These are phyloP conservation scores for Penicillium sp. DNA, from an alignment of 2,329 filamentous ascomycete species.

Conservation along the genomic window DNA sequence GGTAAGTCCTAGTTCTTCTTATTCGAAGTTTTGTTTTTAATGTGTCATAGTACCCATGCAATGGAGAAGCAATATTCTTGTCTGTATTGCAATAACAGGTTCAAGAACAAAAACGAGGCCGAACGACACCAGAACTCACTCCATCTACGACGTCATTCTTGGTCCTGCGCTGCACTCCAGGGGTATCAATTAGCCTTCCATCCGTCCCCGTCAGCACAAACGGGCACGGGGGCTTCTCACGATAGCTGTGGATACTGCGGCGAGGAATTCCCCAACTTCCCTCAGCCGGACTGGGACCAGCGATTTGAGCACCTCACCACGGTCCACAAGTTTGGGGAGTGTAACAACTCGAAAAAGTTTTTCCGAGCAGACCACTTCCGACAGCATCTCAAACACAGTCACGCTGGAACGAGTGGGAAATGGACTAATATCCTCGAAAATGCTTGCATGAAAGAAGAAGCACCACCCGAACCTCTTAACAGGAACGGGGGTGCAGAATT, in stretches of 20 bases:
- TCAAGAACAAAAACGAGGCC: constrained; percentile 99
- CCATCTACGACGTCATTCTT: constrained; percentile 89
- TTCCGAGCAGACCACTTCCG: constrained; percentile 97
- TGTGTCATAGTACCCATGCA: constrained; percentile 72
- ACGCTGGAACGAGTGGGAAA: constrained; percentile 93
- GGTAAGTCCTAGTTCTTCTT: constrained; percentile 61
- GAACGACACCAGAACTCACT: constrained; percentile 96
- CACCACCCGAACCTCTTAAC: constrained; percentile 36
- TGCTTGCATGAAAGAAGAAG: constrained; percentile 92
- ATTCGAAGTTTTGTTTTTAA: not conserved
- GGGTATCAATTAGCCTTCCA: constrained; percentile 85
- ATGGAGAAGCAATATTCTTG: constrained; percentile 97
- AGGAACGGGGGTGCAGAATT: constrained; percentile 24
- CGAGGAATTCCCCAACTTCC: constrained; percentile 77
- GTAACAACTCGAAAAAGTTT: constrained; percentile 98
- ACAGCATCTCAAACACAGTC: constrained; percentile 97
- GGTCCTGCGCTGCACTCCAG: constrained; percentile 88
- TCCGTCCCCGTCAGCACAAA: constrained; percentile 63
- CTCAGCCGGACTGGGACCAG: constrained; percentile 85
- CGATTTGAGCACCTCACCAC: constrained; percentile 86
- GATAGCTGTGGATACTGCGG: constrained; percentile 96
- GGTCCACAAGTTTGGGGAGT: constrained; percentile 95
- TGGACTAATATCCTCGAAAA: constrained; percentile 99
- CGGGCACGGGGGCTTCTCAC: constrained; percentile 41
- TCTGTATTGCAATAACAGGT: constrained; percentile 88